A percentile compares a stretch with the other conserved stretches of the same genome.
Conservation (phyloP, 371 early-diverging fungal species). For the Mucor mucedo region DNA sequence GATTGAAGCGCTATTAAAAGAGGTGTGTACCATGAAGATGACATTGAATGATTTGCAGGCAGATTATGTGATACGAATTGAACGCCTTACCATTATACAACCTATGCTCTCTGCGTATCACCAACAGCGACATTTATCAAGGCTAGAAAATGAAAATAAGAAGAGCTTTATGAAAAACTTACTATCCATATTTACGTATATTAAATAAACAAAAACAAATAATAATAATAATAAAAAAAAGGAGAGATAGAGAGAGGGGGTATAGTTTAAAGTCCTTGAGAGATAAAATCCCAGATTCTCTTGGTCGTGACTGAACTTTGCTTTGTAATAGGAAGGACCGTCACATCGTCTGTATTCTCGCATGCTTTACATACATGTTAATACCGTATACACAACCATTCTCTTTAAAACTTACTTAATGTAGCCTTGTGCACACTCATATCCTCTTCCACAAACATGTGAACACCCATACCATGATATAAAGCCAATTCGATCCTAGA, state of each 20-base stretch:
- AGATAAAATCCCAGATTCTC: slow-evolving; percentile 12
- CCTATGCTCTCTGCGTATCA: not conserved
- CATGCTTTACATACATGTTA: too few species aligned
- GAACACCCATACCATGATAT: slow-evolving; percentile 19
- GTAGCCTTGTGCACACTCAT: not conserved
- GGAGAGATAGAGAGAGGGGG: too few species aligned
- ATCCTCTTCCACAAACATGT: slow-evolving; percentile 4
- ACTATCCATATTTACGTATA: slow-evolving; percentile 3
- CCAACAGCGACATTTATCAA: not conserved
- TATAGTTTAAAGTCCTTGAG: not conserved
- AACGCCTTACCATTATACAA: slow-evolving; percentile 35
- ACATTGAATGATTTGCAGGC: slow-evolving; percentile 70
- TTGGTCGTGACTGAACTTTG: too few species aligned
- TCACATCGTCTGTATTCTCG: too few species aligned
- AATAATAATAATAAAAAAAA: not conserved
- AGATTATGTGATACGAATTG: slow-evolving; percentile 66
- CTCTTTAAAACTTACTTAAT: slow-evolving; percentile 13
- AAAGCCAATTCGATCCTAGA: not conserved
- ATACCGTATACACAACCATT: not conserved
- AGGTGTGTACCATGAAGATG: slow-evolving; percentile 60
- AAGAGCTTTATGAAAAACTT: slow-evolving; percentile 7
- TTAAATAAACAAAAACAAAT: not conserved
- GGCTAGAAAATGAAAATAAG: not conserved
- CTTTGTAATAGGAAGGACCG: too few species aligned
- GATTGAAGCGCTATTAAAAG: slow-evolving; percentile 64